phyloP scores from a whole-genome alignment of 2,329 filamentous ascomycete genomes.

The Penicillium sp. region DNA sequence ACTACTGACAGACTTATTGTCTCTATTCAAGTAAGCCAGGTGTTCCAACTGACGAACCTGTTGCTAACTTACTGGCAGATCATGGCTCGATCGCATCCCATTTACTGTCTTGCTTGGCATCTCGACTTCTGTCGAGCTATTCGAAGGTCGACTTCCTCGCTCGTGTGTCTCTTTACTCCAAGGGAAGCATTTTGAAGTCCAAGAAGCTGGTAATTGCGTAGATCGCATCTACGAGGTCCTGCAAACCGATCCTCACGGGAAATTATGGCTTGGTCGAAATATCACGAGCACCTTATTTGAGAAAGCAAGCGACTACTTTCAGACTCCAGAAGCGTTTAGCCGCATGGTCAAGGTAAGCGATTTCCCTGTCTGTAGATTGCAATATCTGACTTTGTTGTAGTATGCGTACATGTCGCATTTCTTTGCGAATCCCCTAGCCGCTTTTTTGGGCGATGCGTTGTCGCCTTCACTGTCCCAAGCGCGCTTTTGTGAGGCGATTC shows the following conservation, averaged over 20 bases:
- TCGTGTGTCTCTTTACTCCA: slow-evolving; percentile 49
- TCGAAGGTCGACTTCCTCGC: slow-evolving; percentile 54
- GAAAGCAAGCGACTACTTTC: slow-evolving; percentile 55
- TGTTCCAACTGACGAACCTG: background rate
- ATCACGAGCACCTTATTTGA: slow-evolving; percentile 50
- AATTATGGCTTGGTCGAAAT: slow-evolving; percentile 50
- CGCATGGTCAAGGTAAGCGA: slow-evolving; percentile 47
- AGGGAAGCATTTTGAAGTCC: slow-evolving; percentile 51
- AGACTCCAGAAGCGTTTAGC: slow-evolving; percentile 52
- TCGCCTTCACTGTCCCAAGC: slow-evolving; percentile 25
- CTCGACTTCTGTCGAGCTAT: slow-evolving; percentile 57
- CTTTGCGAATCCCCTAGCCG: slow-evolving; percentile 54
- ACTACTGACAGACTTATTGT: slow-evolving; percentile 43
- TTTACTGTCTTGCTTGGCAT: slow-evolving; percentile 56
- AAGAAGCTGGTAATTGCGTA: slow-evolving; percentile 45
- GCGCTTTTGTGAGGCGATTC: slow-evolving; percentile 50
- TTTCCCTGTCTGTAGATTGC: background rate
- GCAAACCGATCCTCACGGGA: slow-evolving; percentile 32
- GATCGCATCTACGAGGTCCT: slow-evolving; percentile 39
- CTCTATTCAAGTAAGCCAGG: slow-evolving; percentile 42
- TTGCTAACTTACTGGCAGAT: slow-evolving; percentile 38
- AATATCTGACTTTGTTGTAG: slow-evolving; percentile 31
- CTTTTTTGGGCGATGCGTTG: slow-evolving; percentile 41
- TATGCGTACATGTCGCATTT: slow-evolving; percentile 61
- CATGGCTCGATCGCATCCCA: slow-evolving; percentile 57